A percentile compares a stretch with the other conserved stretches of the same genome.
Conservation (phyloP, 2,329 filamentous ascomycete genomes). For the Microsporum ferrugineum region DNA sequence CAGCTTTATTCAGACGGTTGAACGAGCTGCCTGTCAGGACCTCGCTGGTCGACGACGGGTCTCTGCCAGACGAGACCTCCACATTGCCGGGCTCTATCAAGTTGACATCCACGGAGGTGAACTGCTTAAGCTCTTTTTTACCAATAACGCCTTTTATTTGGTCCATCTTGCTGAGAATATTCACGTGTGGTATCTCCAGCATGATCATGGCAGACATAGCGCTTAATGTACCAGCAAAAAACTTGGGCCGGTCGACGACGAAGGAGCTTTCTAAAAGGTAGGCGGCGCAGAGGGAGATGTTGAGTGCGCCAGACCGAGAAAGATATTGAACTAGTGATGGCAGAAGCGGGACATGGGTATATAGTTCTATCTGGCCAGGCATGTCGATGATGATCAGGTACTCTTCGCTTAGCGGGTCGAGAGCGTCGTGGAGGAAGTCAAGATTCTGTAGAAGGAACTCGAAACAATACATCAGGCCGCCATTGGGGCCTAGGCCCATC, state of each 20-base stretch:
- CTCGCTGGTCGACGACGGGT: conserved; percentile 50
- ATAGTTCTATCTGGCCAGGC: conserved; percentile 97
- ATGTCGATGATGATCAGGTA: conserved; percentile 98
- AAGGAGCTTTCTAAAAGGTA: conserved; percentile 95
- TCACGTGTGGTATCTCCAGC: conserved; percentile 93
- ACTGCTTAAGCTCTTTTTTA: conserved; percentile 79
- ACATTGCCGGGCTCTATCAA: conserved; percentile 55
- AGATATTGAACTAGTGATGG: conserved; percentile 74
- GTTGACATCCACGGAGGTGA: conserved; percentile 72
- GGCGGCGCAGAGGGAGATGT: conserved; percentile 82
- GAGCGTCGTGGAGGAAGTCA: conserved; percentile 75
- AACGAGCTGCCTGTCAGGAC: conserved; percentile 68
- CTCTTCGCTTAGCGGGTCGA: conserved; percentile 80
- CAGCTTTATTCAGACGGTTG: conserved; percentile 70
- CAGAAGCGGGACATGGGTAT: conserved; percentile 89
- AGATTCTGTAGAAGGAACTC: conserved; percentile 92
- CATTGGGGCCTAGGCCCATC: conserved; percentile 79
- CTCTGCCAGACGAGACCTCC: conserved; percentile 36
- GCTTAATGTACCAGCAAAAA: conserved; percentile 87
- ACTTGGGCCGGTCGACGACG: conserved; percentile 89
- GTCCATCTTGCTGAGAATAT: conserved; percentile 96
- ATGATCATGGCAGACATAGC: conserved; percentile 99
- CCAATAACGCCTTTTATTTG: conserved; percentile 80
- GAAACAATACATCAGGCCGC: conserved; percentile 90
- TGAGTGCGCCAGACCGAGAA: conserved; percentile 64